phyloP scores from a whole-genome alignment of 805 yeast genomes.

The Yarrowia sp. region DNA sequence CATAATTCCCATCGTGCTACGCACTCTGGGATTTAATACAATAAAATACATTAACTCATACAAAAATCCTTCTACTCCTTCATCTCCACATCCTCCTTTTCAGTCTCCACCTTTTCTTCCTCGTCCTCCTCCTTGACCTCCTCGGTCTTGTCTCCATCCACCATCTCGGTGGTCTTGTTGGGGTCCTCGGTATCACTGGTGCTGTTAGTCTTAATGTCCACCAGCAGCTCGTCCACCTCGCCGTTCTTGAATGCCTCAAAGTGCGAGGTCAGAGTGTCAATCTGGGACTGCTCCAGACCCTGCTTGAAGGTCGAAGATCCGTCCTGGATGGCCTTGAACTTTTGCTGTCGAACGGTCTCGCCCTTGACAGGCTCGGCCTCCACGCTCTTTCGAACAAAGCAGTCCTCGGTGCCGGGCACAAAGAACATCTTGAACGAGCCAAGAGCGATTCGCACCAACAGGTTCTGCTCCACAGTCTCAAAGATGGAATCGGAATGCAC shows the following conservation, averaged over 20 bases:
- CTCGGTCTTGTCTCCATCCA: conserved; percentile 34
- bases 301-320: conserved; percentile 66
- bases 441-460: conserved; percentile 79
- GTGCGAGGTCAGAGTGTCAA: conserved; percentile 41
- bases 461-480: conserved; percentile 58
- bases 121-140: conserved; percentile 41
- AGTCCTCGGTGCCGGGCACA: conserved; percentile 79
- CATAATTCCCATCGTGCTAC: too few species aligned
- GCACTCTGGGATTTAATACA: background rate
- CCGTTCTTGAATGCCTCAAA: conserved; percentile 35
- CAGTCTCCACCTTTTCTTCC: conserved; percentile 39
- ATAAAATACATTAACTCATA: conserved; percentile 35
- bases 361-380: conserved; percentile 17
- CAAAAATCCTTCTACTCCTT: conserved; percentile 37
- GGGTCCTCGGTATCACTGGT: conserved; percentile 40
- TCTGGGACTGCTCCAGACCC: conserved; percentile 54
- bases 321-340: conserved; percentile 54
- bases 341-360: conserved; percentile 41
- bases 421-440: conserved; percentile 82
- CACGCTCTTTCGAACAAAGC: conserved; percentile 61
- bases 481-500: conserved; percentile 49
- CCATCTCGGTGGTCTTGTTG: conserved; percentile 36
- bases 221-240: conserved; percentile 31
- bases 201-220: conserved; percentile 27
- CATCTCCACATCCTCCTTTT: conserved; percentile 40